Evolutionary conservation across 257 asterid genomes (phyloP).

Genomic region (Ophiorrhiza pumila): DNA sequence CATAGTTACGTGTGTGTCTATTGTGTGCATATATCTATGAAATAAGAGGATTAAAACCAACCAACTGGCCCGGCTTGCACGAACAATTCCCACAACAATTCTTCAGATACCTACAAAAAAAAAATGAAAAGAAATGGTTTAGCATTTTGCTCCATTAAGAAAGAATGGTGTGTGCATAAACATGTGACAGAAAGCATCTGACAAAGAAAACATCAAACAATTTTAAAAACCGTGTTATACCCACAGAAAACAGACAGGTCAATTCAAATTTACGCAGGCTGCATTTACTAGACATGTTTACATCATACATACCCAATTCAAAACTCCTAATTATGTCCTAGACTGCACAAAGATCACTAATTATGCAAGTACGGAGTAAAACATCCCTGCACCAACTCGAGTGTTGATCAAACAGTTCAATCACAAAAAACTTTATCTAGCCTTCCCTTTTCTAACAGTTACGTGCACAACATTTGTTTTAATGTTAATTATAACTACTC

Average conservation of each 20-base stretch:
- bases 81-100: constrained; percentile 85
- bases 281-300: neutral
- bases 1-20: neutral
- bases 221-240: neutral
- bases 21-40: neutral
- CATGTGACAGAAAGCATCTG: neutral
- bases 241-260: neutral
- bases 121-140: neutral
- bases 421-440: neutral
- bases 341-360: neutral
- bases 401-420: neutral
- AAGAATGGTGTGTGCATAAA: neutral
- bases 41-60: constrained; percentile 27
- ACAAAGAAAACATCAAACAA: neutral
- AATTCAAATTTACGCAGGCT: neutral
- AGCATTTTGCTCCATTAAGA: neutral
- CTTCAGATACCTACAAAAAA: constrained; percentile 69
- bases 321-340: neutral
- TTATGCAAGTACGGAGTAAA: neutral
- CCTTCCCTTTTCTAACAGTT: neutral
- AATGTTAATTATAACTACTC: neutral
- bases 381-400: neutral
- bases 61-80: constrained; percentile 99
- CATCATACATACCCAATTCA: neutral
- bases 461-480: neutral